Conservation (phyloP, 805 yeast species). For the Wickerhamomyces rabaulensis region DNA sequence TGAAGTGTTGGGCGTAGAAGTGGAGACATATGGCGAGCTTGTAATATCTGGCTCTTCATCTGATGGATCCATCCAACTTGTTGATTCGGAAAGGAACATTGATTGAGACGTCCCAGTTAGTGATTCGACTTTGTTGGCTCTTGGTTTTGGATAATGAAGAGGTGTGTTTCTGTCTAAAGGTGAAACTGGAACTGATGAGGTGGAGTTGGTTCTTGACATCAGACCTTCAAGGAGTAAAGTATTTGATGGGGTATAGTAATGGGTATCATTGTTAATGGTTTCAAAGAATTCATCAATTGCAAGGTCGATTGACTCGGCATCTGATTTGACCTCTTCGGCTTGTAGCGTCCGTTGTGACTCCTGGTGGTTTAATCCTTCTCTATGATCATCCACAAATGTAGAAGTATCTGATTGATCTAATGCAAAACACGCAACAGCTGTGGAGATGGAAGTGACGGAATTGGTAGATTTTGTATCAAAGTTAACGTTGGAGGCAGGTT, state of each 20-base stretch:
- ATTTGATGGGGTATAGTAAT: slow-evolving; percentile 14
- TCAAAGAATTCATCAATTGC: slow-evolving; percentile 19
- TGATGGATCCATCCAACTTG: slow-evolving; percentile 46
- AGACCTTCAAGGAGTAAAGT: not conserved
- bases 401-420: slow-evolving; percentile 26
- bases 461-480: slow-evolving; percentile 1
- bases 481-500: not conserved
- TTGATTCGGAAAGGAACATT: not conserved
- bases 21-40: slow-evolving; percentile 1
- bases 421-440: slow-evolving; percentile 32
- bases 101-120: not conserved
- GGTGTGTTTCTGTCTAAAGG: not conserved
- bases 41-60: slow-evolving; percentile 12
- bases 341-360: not conserved
- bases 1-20: slow-evolving; percentile 19
- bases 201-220: not conserved
- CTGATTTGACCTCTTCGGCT: slow-evolving; percentile 7
- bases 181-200: not conserved
- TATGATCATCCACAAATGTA: slow-evolving; percentile 33
- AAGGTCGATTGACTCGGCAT: slow-evolving; percentile 19
- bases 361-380: not conserved
- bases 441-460: slow-evolving; percentile 27
- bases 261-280: slow-evolving; percentile 7
- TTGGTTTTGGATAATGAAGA: not conserved
- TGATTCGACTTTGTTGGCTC: not conserved